Base-by-base conservation (phyloP, 2,329 filamentous ascomycete species). In the Aspergillus sojae region DNA sequence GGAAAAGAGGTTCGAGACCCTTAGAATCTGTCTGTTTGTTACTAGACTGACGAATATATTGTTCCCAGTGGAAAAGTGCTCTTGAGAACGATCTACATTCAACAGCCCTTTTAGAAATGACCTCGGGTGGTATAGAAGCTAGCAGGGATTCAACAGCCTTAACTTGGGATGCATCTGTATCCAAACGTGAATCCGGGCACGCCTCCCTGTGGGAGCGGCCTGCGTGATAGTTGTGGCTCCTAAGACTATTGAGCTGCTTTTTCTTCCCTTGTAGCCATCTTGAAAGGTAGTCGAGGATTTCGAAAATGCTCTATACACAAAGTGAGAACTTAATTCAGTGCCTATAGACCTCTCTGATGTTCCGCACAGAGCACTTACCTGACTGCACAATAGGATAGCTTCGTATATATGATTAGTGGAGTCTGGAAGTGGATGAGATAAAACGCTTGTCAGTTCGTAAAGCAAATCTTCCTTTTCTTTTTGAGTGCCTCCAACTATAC, bases 61-160 rank as follows among this genome's bases (percentile, higher is more conserved):
- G 93, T 77, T 99, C 95, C 82, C 96, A 91, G 74, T 98, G 92
- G 73, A 97, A 97, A 21, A 99, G 82, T 1, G 96, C 95, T 57
- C 95, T 88, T 9, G 95, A 90, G 74, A 94, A 98, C 10, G 96
- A 95, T 64, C 92, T 92, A 78, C 94, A 98, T 72, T 97, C 92
- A n/a, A 97, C 88, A 11, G 95, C 94, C 68, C 94, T 88, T 67
- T 88, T 87, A 7, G 95, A 93, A 57, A 91, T 87, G n/a, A 90
- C 80, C 69, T 91, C 88, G 4, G 90, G 87, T 0, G 90, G 89
- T 61, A 92, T 89, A 28, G 82, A 81, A n/a, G 83, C 80, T 23
- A 97, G 78, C 57, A 97, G 86, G 0, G 86, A 83, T 61, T 96
- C 91, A 4, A 98, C 91, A 11, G 85, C 84, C 69, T 83, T 83